Evolutionary conservation across 2,329 filamentous ascomycete genomes (phyloP).

Genomic region (Penicillium aurantiogriseum): DNA sequence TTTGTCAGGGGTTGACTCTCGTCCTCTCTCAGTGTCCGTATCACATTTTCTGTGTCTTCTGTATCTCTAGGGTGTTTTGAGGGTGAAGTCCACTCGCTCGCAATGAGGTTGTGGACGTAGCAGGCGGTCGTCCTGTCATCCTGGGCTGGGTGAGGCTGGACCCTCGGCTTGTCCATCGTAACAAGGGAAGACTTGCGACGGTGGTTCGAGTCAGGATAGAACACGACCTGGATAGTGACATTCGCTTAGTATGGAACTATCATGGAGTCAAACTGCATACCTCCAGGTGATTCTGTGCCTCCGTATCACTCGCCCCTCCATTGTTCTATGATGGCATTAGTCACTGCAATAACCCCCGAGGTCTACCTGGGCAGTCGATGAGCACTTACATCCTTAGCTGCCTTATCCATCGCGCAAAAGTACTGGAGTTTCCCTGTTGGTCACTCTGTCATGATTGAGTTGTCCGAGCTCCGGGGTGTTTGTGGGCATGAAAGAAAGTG

Average conservation of each 20-base stretch:
- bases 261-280: conserved; percentile 18
- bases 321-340: conserved; percentile 25
- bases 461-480: conserved; percentile 2
- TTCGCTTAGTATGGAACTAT: neutral
- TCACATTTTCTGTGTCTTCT: conserved; percentile 15
- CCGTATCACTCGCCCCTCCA: conserved; percentile 37
- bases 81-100: conserved; percentile 32
- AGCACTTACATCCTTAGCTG: conserved; percentile 21
- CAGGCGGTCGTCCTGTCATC: conserved; percentile 52
- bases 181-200: conserved; percentile 62
- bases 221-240: conserved; percentile 51
- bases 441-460: conserved; percentile 17
- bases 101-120: conserved; percentile 61
- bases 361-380: neutral
- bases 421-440: conserved; percentile 4
- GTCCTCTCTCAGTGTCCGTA: conserved; percentile 17
- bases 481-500: conserved; percentile 15
- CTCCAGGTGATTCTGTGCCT: conserved; percentile 38
- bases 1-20: conserved; percentile 16
- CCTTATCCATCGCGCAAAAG: conserved; percentile 18
- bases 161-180: conserved; percentile 40
- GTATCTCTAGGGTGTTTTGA: conserved; percentile 9
- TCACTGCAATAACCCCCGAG: neutral
- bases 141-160: conserved; percentile 38
- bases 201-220: conserved; percentile 52